Base-by-base conservation (phyloP, 2,329 filamentous ascomycete genomes). In the Aschersonia sp. region DNA sequence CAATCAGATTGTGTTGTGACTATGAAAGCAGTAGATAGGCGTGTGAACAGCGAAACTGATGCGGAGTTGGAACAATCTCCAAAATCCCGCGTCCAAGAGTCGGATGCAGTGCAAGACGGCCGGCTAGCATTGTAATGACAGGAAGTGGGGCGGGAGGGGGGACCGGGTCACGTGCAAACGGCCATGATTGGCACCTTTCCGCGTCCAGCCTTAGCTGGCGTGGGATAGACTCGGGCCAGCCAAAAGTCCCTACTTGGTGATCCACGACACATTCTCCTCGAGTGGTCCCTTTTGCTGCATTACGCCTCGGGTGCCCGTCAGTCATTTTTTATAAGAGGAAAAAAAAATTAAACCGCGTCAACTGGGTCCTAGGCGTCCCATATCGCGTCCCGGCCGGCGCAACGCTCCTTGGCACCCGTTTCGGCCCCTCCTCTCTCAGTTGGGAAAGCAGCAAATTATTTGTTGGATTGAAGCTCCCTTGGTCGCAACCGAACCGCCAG, bases 211-310 rank as follows among this genome's bases (percentile, higher is more conserved):
- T 53, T 59, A 62, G 57, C 55, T 57, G 54, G 54, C 56, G 55
- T 14, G 40, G 7, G 40, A 42, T 22, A 39, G 49, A 37, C 42
- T 39, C 35, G 49, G 49, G 14, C 47, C 47, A 48, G 47, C 47
- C 50, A 50, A 48, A 47, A 40, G 35, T 51, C 50, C 47, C 50
- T 48, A 43, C 49, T 50, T 57, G 58, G 57, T 55, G 57, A 63
- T 63, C 60, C 57, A 63, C 51, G 61, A 64, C 64, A 66, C 62
- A 63, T 61, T 63, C 61, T 65, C 63, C 57, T 58, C 53, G 56
- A 54, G 55, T 51, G 56, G 58, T 55, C 54, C 56, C 57, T 57
- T 55, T 55, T 52, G 53, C 54, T 53, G 53, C 56, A 57, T 55
- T 60, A 56, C 57, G 53, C 53, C 49, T 52, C 51, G 54, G 54